A percentile compares a stretch with the other conserved stretches of the same genome.
Conservation (phyloP, 305 asterid genomes). For the Fraxinus paxiana region DNA sequence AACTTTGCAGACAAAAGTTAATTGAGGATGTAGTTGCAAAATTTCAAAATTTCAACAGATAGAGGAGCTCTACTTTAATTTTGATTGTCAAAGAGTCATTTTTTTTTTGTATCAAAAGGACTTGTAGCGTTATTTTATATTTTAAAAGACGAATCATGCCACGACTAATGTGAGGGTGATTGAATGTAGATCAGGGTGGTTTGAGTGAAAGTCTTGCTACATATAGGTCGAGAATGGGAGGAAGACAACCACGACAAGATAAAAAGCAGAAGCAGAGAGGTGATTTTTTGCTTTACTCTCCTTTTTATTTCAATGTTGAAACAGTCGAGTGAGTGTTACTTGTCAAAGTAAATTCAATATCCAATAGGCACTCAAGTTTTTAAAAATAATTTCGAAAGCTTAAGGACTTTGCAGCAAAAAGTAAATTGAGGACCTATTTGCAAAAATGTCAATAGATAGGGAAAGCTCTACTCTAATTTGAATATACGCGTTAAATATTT, state of each 20-base stretch:
- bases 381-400: background rate
- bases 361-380: background rate
- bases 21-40: background rate
- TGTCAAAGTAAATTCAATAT: background rate
- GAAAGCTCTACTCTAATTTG: background rate
- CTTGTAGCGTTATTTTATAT: background rate
- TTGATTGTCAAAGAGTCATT: background rate
- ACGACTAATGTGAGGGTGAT: background rate
- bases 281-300: background rate
- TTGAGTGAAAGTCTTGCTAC: background rate
- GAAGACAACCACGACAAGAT: background rate
- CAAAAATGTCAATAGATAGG: background rate
- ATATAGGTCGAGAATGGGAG: background rate
- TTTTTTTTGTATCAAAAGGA: background rate
- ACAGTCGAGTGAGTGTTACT: background rate
- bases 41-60: background rate
- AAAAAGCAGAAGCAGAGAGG: background rate
- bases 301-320: background rate
- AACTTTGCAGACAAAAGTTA: background rate
- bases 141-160: background rate
- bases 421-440: background rate
- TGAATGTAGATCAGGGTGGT: background rate
- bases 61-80: background rate
- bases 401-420: background rate
- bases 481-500: background rate